A percentile compares a stretch with the other conserved stretches of the same genome.
These are phyloP conservation scores for Cyberlindnera mississippiensis DNA, from an alignment of 805 yeast genomes.

Conservation along the genomic window DNA sequence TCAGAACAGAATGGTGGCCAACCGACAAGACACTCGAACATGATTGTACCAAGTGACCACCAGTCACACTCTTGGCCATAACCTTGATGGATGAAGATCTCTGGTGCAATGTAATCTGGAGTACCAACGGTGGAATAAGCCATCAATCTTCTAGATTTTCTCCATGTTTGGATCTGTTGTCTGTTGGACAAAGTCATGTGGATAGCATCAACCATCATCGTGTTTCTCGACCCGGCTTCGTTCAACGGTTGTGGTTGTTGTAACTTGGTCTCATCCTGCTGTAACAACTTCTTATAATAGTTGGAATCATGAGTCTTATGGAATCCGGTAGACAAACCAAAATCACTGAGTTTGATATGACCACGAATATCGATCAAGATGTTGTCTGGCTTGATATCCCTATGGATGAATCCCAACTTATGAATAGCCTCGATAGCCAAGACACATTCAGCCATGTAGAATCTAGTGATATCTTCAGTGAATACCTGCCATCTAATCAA, in stretches of 20 bases:
- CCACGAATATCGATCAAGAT: slow-evolving; percentile 82
- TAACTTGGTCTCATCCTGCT: slow-evolving; percentile 55
- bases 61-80: slow-evolving; percentile 97
- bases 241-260: slow-evolving; percentile 33
- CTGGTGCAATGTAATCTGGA: slow-evolving; percentile 98
- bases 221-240: slow-evolving; percentile 50
- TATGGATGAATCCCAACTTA: slow-evolving; percentile 91
- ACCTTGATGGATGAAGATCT: slow-evolving; percentile 80
- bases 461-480: slow-evolving; percentile 93
- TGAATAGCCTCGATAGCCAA: slow-evolving; percentile 92
- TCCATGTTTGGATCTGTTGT: slow-evolving; percentile 71
- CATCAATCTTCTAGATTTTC: slow-evolving; percentile 72
- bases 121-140: slow-evolving; percentile 99
- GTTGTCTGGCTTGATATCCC: slow-evolving; percentile 98
- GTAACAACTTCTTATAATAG: slow-evolving; percentile 69
- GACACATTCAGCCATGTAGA: slow-evolving; percentile 95
- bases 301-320: slow-evolving; percentile 91
- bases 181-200: slow-evolving; percentile 94
- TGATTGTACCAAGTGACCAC: slow-evolving; percentile 98
- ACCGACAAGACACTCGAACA: slow-evolving; percentile 93
- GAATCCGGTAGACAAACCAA: slow-evolving; percentile 95
- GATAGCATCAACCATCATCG: slow-evolving; percentile 90
- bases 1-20: slow-evolving; percentile 97
- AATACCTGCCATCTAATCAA: slow-evolving; percentile 90
- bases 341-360: slow-evolving; percentile 90